Evolutionary conservation across 306 rosid species (phyloP).

Genomic region (Glycine latifolia): DNA sequence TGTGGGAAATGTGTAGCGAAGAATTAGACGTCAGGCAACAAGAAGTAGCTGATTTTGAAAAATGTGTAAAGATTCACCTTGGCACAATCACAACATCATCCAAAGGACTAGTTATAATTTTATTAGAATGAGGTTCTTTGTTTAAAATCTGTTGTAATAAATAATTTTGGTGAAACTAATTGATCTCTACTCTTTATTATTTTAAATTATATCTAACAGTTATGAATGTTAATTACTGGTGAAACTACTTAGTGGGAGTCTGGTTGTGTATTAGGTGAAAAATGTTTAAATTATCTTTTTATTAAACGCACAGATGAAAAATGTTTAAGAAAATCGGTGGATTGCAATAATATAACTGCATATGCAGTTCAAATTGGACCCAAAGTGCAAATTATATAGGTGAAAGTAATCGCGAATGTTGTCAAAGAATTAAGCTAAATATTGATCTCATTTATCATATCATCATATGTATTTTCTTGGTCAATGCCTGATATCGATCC

Average conservation of each 20-base stretch:
- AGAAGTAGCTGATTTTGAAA: background rate
- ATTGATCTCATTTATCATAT: background rate
- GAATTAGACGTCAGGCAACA: background rate
- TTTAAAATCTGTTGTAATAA: no score
- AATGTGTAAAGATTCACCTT: background rate
- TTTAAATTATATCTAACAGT: no score
- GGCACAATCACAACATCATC: background rate
- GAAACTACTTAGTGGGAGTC: no score
- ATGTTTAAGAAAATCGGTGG: background rate
- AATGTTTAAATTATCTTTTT: no score
- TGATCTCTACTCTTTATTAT: background rate
- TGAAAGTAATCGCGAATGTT: no score
- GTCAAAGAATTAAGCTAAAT: background rate
- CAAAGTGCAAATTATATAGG: no score
- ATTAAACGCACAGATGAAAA: no score
- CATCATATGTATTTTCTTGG: background rate
- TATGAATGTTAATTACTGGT: no score
- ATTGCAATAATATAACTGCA: background rate
- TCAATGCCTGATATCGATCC: background rate
- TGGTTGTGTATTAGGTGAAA: no score
- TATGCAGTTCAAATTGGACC: background rate
- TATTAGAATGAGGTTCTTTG: no score
- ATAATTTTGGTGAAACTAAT: background rate
- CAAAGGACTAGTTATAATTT: background rate
- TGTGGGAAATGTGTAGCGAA: background rate